phyloP scores from a whole-genome alignment of 495 filamentous ascomycete genomes.

The Penicillium alfredii region DNA sequence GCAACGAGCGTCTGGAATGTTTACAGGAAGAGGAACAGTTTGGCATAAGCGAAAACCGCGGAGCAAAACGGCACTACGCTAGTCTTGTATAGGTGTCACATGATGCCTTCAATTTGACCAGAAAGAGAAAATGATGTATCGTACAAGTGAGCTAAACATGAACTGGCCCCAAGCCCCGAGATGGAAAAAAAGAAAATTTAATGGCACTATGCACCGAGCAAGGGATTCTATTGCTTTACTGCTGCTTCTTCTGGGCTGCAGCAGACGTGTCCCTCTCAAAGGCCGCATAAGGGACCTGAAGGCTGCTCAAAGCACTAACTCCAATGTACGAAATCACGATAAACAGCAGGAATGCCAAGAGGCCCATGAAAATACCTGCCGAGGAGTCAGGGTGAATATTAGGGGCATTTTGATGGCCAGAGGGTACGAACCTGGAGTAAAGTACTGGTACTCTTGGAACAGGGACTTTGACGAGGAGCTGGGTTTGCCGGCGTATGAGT shows the following conservation, averaged over 20 bases:
- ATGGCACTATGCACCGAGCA: constrained; percentile 9
- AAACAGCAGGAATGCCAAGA: constrained; percentile 62
- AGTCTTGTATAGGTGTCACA: constrained; percentile 21
- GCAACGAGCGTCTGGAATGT: constrained; percentile 8
- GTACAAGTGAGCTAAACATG: constrained; percentile 16
- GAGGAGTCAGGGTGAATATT: constrained; percentile 8
- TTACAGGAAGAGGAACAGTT: constrained; percentile 2
- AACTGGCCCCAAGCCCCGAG: constrained; percentile 9
- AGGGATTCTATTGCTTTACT: constrained; percentile 31
- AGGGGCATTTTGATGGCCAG: not conserved
- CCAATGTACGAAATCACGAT: constrained; percentile 72
- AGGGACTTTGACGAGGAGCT: constrained; percentile 44
- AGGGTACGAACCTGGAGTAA: constrained; percentile 57
- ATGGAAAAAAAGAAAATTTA: constrained; percentile 1
- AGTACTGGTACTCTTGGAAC: constrained; percentile 88
- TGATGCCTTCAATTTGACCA: constrained; percentile 19
- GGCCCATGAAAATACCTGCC: constrained; percentile 75
- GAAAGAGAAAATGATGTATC: constrained; percentile 22
- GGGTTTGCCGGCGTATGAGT: constrained; percentile 6
- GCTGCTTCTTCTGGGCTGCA: constrained; percentile 77
- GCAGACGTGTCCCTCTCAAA: constrained; percentile 96
- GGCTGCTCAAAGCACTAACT: constrained; percentile 65
- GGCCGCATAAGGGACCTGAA: constrained; percentile 85
- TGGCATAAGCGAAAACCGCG: constrained; percentile 16
- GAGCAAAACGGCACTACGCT: constrained; percentile 15